Evolutionary conservation across 2,329 filamentous ascomycete genomes (phyloP).

Genomic region (Zalaria obscura): DNA sequence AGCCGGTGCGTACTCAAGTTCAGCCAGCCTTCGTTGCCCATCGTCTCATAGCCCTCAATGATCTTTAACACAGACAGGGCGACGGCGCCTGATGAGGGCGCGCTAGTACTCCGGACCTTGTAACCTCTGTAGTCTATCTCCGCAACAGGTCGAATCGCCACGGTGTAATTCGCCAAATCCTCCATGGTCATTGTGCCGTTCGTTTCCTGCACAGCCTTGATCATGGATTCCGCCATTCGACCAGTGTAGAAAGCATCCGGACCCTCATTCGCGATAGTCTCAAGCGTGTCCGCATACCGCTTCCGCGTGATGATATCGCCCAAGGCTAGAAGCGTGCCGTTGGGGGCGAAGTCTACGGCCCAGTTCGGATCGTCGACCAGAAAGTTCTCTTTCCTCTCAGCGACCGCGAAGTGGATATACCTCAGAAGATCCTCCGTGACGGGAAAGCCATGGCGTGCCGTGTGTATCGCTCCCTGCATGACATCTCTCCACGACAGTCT

Average conservation of each 20-base stretch:
- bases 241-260: constrained; percentile 56
- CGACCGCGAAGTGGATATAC: constrained; percentile 49
- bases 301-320: constrained; percentile 70
- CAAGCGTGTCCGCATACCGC: constrained; percentile 67
- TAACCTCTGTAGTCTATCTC: constrained; percentile 45
- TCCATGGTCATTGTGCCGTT: constrained; percentile 79
- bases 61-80: constrained; percentile 67
- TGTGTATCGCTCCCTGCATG: constrained; percentile 56
- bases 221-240: constrained; percentile 56
- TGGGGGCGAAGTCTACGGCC: constrained; percentile 78
- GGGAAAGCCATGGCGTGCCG: constrained; percentile 60
- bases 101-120: constrained; percentile 53
- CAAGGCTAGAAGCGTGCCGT: constrained; percentile 55
- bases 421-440: constrained; percentile 60
- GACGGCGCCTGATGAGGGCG: constrained; percentile 68
- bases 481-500: constrained; percentile 42
- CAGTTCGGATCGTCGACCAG: constrained; percentile 62
- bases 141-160: constrained; percentile 49
- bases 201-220: constrained; percentile 48
- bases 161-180: constrained; percentile 61
- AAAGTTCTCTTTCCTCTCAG: constrained; percentile 41
- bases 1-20: constrained; percentile 69
- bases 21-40: constrained; percentile 40
- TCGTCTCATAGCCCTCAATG: constrained; percentile 58
- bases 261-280: constrained; percentile 60